Conservation (phyloP, 345 rosid genomes). For the Theobroma cacao region DNA sequence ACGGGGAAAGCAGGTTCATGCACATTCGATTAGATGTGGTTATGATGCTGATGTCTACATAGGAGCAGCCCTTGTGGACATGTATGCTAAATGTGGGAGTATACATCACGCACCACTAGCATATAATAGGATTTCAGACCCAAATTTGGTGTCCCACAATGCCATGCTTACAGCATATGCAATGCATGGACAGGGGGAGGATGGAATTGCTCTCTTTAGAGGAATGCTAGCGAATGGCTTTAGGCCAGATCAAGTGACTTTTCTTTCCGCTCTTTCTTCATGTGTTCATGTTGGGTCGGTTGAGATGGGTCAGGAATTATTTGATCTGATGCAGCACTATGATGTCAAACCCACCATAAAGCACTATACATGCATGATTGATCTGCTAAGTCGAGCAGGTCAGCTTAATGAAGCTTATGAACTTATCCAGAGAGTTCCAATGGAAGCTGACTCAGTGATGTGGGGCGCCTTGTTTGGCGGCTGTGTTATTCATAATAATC, state of each 20-base stretch:
- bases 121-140: conserved; percentile 33
- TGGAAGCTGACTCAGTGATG: conserved; percentile 48
- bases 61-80: conserved; percentile 52
- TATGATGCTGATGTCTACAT: conserved; percentile 38
- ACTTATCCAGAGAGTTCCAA: conserved; percentile 34
- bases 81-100: conserved; percentile 60
- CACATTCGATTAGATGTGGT: conserved; percentile 32
- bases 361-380: conserved; percentile 61
- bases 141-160: conserved; percentile 46
- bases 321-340: conserved; percentile 37
- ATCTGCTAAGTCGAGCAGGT: conserved; percentile 53
- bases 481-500: conserved; percentile 40
- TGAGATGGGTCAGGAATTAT: conserved; percentile 34
- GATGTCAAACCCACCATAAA: conserved; percentile 37
- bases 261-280: conserved; percentile 49
- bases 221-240: conserved; percentile 37
- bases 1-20: conserved; percentile 53
- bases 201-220: conserved; percentile 43
- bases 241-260: conserved; percentile 53
- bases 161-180: conserved; percentile 56
- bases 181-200: conserved; percentile 50
- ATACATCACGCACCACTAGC: conserved; percentile 29
- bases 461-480: conserved; percentile 56
- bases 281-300: conserved; percentile 51
- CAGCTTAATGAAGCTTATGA: conserved; percentile 41